A percentile compares a stretch with the other conserved stretches of the same genome.
Evolutionary conservation across 2,329 filamentous ascomycete genomes (phyloP).

Genomic region (Stemphylium vesicarium): DNA sequence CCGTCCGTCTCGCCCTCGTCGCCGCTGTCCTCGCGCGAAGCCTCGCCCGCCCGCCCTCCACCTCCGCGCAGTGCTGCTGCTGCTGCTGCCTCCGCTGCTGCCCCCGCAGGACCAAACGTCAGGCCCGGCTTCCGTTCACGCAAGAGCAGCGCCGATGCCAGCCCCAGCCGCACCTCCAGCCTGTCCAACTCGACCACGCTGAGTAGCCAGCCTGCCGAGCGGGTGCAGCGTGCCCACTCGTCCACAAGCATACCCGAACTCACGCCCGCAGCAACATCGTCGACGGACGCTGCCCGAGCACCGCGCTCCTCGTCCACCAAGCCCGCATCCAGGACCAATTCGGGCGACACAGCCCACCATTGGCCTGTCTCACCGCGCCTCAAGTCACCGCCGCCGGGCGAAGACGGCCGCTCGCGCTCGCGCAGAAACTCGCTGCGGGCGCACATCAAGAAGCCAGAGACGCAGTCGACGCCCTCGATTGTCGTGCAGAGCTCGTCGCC

Average conservation of each 20-base stretch:
- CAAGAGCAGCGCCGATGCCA: constrained; percentile 54
- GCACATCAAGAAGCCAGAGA: constrained; percentile 40
- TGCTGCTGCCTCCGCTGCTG: constrained; percentile 13
- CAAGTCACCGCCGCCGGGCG: constrained; percentile 70
- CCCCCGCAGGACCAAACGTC: constrained; percentile 23
- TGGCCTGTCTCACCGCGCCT: constrained; percentile 81
- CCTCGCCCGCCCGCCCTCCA: constrained; percentile 51
- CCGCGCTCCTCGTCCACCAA: neutral
- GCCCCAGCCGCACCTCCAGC: constrained; percentile 49
- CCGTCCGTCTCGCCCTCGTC: constrained; percentile 47
- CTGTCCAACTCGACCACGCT: constrained; percentile 48
- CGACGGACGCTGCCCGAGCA: constrained; percentile 66
- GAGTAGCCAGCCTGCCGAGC: constrained; percentile 65
- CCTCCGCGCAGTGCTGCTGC: constrained; percentile 33
- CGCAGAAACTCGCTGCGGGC: constrained; percentile 53
- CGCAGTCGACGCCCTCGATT: constrained; percentile 51
- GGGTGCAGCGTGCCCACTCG: constrained; percentile 71
- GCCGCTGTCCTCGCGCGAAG: constrained; percentile 56
- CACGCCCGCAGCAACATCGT: constrained; percentile 62
- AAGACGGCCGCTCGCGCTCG: constrained; percentile 45
- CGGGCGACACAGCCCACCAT: constrained; percentile 61
- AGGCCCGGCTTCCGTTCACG: constrained; percentile 47
- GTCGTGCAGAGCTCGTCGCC: constrained; percentile 55
- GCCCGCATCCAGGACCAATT: constrained; percentile 53
- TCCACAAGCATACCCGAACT: constrained; percentile 71